Base-by-base conservation (phyloP, 805 yeast genomes). In the Zygosaccharomyces gambellarensis region DNA sequence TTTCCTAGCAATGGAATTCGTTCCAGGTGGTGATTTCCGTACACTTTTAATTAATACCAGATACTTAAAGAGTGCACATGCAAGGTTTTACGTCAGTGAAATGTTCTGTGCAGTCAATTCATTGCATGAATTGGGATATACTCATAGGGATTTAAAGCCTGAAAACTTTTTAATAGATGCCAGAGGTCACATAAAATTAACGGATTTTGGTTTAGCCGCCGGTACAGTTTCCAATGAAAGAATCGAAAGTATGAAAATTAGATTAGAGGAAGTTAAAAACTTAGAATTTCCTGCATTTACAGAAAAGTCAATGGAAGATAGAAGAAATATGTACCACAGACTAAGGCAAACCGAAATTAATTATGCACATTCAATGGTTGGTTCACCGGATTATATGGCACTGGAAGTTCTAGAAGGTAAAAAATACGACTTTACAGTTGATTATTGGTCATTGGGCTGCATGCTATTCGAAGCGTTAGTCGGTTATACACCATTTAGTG, bases 11-110 rank as follows among this genome's bases (percentile, higher is more conserved):
- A 94, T 94, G 99, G 99, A 94, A 67, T 94, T 87, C 68, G 99
- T 94, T n/a, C 97, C 99, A 7, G 99, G 99, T 51, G 99, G 99
- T 47, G 99, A 94, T 66, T 94, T 88, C 73, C 83, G 99, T 64
- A 94, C 99, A 0, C 72, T 94, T 52, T 78, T 94, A 56, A 90
- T 90, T 68, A 92, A 90, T 66, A 92, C 98, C 5, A 96, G 96
- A 31, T 87, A 86, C 50, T 73, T 94, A 58, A 87, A 88, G 52
- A 96, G 98, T 2, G 90, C 95, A 3, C 99, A 94, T 64, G 95
- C 98, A 0, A 79, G 98, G 51, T 94, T 94, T 71, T 94, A 94
- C 67, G 80, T 94, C 56, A 82, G 92, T 54, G 98, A 94, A 70
- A 94, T 94, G 99, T 92, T 94, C 69, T 83, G 90, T 41, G 87